These are phyloP conservation scores for Trichoderma hamatum DNA, from an alignment of 2,329 filamentous ascomycete genomes.

Conservation along the genomic window DNA sequence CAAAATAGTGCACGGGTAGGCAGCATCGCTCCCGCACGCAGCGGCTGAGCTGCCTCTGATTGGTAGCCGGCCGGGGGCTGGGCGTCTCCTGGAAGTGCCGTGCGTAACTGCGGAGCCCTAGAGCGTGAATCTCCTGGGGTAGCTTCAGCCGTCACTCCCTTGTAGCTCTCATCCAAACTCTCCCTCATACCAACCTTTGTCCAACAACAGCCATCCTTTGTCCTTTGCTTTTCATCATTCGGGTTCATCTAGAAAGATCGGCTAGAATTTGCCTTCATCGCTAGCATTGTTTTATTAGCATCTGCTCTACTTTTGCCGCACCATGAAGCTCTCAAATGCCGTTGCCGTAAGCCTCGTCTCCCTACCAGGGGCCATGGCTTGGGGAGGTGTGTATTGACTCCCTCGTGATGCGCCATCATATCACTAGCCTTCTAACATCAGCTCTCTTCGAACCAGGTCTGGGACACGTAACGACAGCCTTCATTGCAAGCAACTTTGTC, in stretches of 20 bases:
- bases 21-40: constrained; percentile 10
- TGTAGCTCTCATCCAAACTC: background rate
- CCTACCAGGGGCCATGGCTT: constrained; percentile 43
- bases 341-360: constrained; percentile 39
- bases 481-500: constrained; percentile 64
- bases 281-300: background rate
- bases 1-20: background rate
- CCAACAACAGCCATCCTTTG: background rate
- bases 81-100: background rate
- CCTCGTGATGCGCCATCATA: constrained; percentile 4
- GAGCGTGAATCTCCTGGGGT: constrained; percentile 10
- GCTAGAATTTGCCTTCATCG: background rate
- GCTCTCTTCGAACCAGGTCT: constrained; percentile 47
- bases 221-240: background rate
- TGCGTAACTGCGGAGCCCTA: background rate
- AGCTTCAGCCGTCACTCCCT: constrained; percentile 12
- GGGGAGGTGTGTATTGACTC: constrained; percentile 45
- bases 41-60: constrained; percentile 9
- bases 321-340: constrained; percentile 41
- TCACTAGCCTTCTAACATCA: background rate
- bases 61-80: background rate
- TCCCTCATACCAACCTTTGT: background rate
- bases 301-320: background rate
- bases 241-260: background rate
- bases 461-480: constrained; percentile 68